Evolutionary conservation across 2,329 filamentous ascomycete species (phyloP), one percentile per base, ranked within the genome.

Genomic region (Cladophialophora bantiana): DNA sequence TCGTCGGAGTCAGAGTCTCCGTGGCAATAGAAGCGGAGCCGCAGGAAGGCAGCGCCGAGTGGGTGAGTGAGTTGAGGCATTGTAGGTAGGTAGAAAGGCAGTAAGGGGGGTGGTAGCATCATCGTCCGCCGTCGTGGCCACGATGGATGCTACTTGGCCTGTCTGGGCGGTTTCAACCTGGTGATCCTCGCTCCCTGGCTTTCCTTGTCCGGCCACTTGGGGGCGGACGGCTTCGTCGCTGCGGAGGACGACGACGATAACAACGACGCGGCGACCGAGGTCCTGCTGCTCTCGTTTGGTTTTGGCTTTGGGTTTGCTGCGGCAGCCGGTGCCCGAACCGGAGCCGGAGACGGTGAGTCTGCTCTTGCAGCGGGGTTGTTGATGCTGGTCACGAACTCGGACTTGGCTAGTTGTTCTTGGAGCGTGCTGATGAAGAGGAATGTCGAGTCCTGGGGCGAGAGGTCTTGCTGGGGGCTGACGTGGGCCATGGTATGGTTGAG

Each of bases 351-450:
- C n/a, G 31, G 36, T 31, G 58, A 40, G 12, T 50, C 53, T 60
- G 36, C 13, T 59, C 32, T 20, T 34, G 42, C 38, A 10, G 36
- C 48, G 12, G 59, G 32, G 50, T 61, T 54, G 48, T 56, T 57
- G 58, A 62, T 60, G 45, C 40, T 59, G 26, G 20, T 61, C 26
- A 50, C 52, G 32, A 62, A 68, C 12, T 61, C 42, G 35, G 62
- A 64, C 45, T 62, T 55, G 38, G 66, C 66, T 4, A 68, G 58
- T 20, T 68, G 61, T 36, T 68, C 66, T 57, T 65, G 66, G 18
- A 68, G 62, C 26, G 56, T 59, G 52, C 55, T 48, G 57, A 68
- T 61, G 57, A 68, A 68, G 35, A 57, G 48, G 36, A 68, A 58
- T 2, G 66, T 65, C n/a, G 56, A 59, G 34, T 68, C 61, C 45